A percentile compares a stretch with the other conserved stretches of the same genome.
phyloP scores from a whole-genome alignment of 805 yeast species.

The Nakazawaea sp. region DNA sequence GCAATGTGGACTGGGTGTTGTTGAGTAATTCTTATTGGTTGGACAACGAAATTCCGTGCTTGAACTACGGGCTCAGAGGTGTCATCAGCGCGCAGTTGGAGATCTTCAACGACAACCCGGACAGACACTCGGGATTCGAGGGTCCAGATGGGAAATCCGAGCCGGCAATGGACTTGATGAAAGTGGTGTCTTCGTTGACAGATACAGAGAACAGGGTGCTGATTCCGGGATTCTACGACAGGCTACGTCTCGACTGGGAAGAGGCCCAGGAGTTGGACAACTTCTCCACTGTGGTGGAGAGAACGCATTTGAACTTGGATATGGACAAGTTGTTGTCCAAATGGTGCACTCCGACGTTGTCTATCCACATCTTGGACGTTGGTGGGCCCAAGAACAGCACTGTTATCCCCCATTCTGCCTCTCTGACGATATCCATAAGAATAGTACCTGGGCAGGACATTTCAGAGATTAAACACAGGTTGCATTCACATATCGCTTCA shows the following conservation, averaged over 20 bases:
- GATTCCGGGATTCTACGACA: slow-evolving; percentile 66
- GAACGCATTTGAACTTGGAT: slow-evolving; percentile 19
- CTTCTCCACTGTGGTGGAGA: slow-evolving; percentile 53
- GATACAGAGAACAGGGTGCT: slow-evolving; percentile 46
- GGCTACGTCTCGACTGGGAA: slow-evolving; percentile 48
- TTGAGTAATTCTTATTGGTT: slow-evolving; percentile 93
- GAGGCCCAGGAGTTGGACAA: slow-evolving; percentile 49
- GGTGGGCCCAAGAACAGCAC: slow-evolving; percentile 90
- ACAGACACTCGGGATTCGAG: slow-evolving; percentile 93
- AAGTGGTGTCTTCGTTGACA: slow-evolving; percentile 58
- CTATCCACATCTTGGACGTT: slow-evolving; percentile 76
- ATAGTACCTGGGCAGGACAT: slow-evolving; percentile 86
- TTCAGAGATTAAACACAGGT: slow-evolving; percentile 41
- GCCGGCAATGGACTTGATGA: slow-evolving; percentile 82
- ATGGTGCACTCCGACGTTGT: slow-evolving; percentile 88
- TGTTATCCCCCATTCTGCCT: slow-evolving; percentile 78
- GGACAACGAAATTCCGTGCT: slow-evolving; percentile 81
- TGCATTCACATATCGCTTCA: slow-evolving; percentile 38
- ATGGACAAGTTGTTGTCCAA: slow-evolving; percentile 58
- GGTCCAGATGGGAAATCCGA: slow-evolving; percentile 97
- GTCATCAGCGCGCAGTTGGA: slow-evolving; percentile 75
- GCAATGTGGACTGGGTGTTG: slow-evolving; percentile 81
- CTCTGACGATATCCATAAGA: slow-evolving; percentile 73
- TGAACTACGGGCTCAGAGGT: slow-evolving; percentile 92
- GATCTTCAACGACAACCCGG: slow-evolving; percentile 69